Conservation (phyloP, 2,329 filamentous ascomycete genomes). For the Arthrobotrys megalospora region DNA sequence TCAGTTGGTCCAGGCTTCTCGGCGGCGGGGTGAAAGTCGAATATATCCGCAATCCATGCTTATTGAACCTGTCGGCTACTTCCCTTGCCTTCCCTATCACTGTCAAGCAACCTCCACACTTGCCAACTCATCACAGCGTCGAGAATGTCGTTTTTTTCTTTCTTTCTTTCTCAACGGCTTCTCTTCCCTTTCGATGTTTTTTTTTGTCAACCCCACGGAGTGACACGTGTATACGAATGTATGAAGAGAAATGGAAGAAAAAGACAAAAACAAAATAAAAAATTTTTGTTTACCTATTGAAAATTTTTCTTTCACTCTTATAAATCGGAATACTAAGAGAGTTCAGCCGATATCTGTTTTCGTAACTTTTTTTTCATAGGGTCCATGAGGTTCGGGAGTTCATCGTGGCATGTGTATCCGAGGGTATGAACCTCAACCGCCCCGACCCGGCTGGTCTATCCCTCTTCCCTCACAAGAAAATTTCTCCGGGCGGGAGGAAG, state of each 20-base stretch:
- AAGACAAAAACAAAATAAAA: slow-evolving; percentile 13
- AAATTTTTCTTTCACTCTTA: slow-evolving; percentile 48
- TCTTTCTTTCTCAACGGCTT: slow-evolving; percentile 24
- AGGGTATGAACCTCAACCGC: slow-evolving; percentile 39
- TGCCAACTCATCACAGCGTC: slow-evolving; percentile 59
- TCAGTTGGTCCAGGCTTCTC: slow-evolving; percentile 35
- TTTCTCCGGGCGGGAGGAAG: slow-evolving; percentile 57
- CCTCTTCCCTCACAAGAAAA: slow-evolving; percentile 42
- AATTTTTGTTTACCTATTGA: slow-evolving; percentile 17
- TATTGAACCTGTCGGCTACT: slow-evolving; percentile 37
- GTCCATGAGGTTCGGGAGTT: slow-evolving; percentile 1
- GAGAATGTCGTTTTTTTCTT: slow-evolving; percentile 18
- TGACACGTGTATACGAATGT: slow-evolving; percentile 58
- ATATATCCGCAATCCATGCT: slow-evolving; percentile 39
- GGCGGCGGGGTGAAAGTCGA: slow-evolving; percentile 33
- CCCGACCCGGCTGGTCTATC: slow-evolving; percentile 36
- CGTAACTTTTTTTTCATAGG: slow-evolving; percentile 1
- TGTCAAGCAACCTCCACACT: slow-evolving; percentile 49
- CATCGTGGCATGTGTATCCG: slow-evolving; percentile 58
- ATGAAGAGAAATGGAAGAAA: slow-evolving; percentile 8
- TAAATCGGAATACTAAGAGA: slow-evolving; percentile 50
- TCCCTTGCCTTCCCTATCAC: slow-evolving; percentile 23
- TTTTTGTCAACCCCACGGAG: slow-evolving; percentile 53
- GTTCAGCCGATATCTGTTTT: slow-evolving; percentile 38
- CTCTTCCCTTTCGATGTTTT: slow-evolving; percentile 35